Evolutionary conservation across 2,329 filamentous ascomycete species (phyloP), one percentile per base, ranked within the genome.

Genomic region (Cryphonectria parasitica): DNA sequence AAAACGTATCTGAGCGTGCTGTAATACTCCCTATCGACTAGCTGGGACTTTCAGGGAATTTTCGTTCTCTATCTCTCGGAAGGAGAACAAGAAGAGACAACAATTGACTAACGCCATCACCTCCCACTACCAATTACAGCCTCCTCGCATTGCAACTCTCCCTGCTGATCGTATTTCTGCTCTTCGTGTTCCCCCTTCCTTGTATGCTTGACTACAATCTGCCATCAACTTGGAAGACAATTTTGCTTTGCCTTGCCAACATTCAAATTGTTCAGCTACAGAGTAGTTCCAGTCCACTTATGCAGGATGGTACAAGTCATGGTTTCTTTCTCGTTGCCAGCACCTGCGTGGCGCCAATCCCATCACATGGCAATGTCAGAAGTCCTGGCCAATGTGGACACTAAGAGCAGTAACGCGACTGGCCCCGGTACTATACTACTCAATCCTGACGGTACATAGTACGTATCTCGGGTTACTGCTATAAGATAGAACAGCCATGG

Each of bases 361-460:
- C 34, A 17, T 66, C 64, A 66, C 64, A 66, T 66, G 64, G 64
- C 49, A 54, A 54, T 39, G 64, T 66, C 64, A 66, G 64, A 49
- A 49, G 64, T 39, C 31, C 31, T 54, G 22, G 31, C n/a, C 49
- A 15, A 39, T 39, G 49, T 11, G 64, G 64, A 25, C 25, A 49
- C 45, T 49, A 19, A 49, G 45, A n/a, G 45, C 45, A 49, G 45
- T 49, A 49, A 49, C 19, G 45, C 45, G 45, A n/a, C 45, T n/a
- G 45, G 22, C 6, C 45, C 45, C n/a, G 45, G n/a, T 10, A 28
- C n/a, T 31, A 15, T 17, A 25, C 13, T 28, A 10, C 52, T 28
- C 17, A 31, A 25, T 39, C 36, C 36, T 39, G 11, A 2, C 34
- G 6, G 34, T 34, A 34, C 34, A n/a, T 36, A 10, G 36, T 39